A percentile compares a stretch with the other conserved stretches of the same genome.
phyloP scores from a whole-genome alignment of 2,329 filamentous ascomycete genomes.

The Dactylellina cionopaga region DNA sequence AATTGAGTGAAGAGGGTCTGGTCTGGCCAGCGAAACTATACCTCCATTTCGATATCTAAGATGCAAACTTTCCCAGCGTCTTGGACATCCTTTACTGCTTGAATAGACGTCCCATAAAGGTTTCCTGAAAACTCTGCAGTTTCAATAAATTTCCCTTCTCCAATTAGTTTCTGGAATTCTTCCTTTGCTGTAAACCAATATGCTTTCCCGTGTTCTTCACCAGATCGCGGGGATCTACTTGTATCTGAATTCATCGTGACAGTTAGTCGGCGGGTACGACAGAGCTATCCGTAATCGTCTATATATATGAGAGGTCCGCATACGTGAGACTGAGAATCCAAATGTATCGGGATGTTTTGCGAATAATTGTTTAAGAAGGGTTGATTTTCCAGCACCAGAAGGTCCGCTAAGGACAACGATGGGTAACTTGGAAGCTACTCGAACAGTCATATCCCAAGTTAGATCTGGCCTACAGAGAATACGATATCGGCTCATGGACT shows the following conservation, averaged over 20 bases:
- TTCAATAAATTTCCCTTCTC: slow-evolving; percentile 81
- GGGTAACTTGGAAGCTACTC: slow-evolving; percentile 47
- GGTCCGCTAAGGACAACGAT: slow-evolving; percentile 80
- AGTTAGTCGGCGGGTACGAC: not conserved
- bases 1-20: not conserved
- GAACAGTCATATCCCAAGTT: not conserved
- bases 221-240: slow-evolving; percentile 77
- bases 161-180: slow-evolving; percentile 74
- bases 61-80: slow-evolving; percentile 75
- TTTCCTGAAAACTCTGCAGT: slow-evolving; percentile 86
- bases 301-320: slow-evolving; percentile 2
- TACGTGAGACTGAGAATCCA: slow-evolving; percentile 66
- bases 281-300: not conserved
- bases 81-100: slow-evolving; percentile 75
- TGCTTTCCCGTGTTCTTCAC: slow-evolving; percentile 79
- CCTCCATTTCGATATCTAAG: slow-evolving; percentile 94
- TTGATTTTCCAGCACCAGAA: slow-evolving; percentile 82
- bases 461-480: not conserved
- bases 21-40: slow-evolving; percentile 61
- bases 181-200: slow-evolving; percentile 78
- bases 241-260: slow-evolving; percentile 67
- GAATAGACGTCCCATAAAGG: slow-evolving; percentile 83
- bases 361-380: slow-evolving; percentile 78
- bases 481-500: not conserved
- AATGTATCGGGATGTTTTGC: slow-evolving; percentile 74